These are phyloP conservation scores for Trichoderma breve DNA, from an alignment of 2,329 filamentous ascomycete species.

Conservation along the genomic window DNA sequence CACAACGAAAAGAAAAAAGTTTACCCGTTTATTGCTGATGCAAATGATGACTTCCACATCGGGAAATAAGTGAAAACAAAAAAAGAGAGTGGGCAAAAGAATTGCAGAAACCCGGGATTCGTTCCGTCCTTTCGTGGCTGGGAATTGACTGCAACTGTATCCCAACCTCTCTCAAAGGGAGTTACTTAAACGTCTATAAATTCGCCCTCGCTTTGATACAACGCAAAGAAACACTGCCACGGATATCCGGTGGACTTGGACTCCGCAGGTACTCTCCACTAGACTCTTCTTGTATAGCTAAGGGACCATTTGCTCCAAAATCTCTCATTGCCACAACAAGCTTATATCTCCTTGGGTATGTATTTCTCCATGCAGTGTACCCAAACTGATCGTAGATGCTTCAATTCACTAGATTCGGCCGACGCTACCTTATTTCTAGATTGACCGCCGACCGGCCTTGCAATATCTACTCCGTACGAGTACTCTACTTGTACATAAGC, in stretches of 20 bases:
- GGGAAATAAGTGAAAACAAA: not conserved
- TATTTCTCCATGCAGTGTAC: not conserved
- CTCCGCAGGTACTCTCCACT: not conserved
- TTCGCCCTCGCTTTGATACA: not conserved
- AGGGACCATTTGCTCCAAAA: not conserved
- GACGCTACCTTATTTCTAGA: not conserved
- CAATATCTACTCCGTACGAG: not conserved
- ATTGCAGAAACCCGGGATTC: not conserved
- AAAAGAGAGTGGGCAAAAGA: not conserved
- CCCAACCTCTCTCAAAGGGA: not conserved
- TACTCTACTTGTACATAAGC: not conserved
- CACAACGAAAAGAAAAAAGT: not conserved
- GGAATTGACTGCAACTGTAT: not conserved
- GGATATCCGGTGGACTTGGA: not conserved
- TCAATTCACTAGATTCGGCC: not conserved
- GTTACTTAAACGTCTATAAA: not conserved
- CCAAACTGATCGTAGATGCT: conserved; percentile 6
- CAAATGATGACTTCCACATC: not conserved
- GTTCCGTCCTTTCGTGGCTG: not conserved
- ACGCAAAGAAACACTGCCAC: not conserved
- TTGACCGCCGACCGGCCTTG: not conserved
- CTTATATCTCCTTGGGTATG: too few relatives aligned
- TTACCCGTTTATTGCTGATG: not conserved
- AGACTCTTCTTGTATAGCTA: not conserved
- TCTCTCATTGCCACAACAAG: not conserved